Evolutionary conservation across 2,329 filamentous ascomycete species (phyloP).

Genomic region (Apiospora malaysiana): DNA sequence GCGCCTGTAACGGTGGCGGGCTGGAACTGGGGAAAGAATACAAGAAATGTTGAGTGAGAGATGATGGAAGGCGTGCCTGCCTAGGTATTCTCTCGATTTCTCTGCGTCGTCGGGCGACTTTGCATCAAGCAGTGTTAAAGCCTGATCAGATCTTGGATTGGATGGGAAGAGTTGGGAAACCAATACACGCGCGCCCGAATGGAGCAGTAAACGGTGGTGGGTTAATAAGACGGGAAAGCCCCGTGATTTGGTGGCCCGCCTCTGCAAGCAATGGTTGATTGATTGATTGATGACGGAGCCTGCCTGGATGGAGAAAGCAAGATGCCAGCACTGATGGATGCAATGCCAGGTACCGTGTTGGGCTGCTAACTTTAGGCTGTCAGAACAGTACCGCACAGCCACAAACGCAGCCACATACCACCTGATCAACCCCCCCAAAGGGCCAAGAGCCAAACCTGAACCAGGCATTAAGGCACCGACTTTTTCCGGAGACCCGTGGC

Average conservation of each 20-base stretch:
- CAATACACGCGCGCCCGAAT: conserved; percentile 6
- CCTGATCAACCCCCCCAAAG: not conserved
- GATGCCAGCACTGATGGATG: not conserved
- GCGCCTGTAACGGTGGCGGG: conserved; percentile 15
- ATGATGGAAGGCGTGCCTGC: not conserved
- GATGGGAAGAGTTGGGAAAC: conserved; percentile 15
- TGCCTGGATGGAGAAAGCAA: conserved; percentile 4
- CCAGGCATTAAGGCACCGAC: conserved; percentile 15
- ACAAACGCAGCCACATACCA: not conserved
- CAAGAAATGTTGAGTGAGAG: conserved; percentile 11
- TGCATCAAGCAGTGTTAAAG: conserved; percentile 1
- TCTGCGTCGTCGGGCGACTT: conserved; percentile 14
- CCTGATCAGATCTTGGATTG: conserved; percentile 17
- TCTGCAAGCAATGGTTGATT: conserved; percentile 1
- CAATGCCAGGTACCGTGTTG: not conserved
- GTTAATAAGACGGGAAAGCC: conserved; percentile 16
- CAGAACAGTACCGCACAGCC: not conserved
- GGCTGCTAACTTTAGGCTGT: too few species aligned
- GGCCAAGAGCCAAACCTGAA: not conserved
- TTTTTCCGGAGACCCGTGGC: conserved; percentile 19
- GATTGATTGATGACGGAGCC: not conserved
- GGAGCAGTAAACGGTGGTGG: not conserved
- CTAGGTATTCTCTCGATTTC: not conserved
- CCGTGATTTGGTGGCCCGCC: conserved; percentile 1
- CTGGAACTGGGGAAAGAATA: conserved; percentile 4